Conservation (phyloP, 345 rosid species). For the Lepidium africanum region DNA sequence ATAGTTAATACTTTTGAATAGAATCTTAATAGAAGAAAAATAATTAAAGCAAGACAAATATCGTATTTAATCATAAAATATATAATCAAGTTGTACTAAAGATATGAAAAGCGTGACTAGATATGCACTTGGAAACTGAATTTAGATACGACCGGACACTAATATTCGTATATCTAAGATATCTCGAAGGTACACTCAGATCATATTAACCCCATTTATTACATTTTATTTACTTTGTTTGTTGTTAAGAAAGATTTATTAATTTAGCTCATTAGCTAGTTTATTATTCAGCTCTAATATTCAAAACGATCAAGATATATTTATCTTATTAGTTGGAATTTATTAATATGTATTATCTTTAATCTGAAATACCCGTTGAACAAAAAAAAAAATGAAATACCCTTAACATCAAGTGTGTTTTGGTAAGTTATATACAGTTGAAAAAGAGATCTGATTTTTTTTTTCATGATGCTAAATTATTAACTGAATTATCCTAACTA, state of each 20-base stretch:
- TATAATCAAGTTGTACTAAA: conserved; percentile 8
- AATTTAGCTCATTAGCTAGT: neutral
- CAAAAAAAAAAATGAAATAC: too few species aligned
- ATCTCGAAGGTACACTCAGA: neutral
- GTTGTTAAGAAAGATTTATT: too few species aligned
- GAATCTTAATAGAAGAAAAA: neutral
- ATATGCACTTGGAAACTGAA: conserved; percentile 24
- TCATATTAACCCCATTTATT: neutral
- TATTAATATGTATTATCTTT: too few species aligned
- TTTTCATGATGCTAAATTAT: too few species aligned
- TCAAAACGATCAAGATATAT: neutral
- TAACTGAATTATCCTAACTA: too few species aligned
- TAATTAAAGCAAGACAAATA: neutral
- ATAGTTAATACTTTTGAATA: neutral
- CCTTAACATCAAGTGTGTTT: too few species aligned
- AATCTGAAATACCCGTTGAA: too few species aligned
- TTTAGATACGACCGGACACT: neutral
- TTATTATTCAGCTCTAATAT: neutral
- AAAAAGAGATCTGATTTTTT: neutral
- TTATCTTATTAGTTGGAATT: too few species aligned
- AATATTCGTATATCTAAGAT: conserved; percentile 4
- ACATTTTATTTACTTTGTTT: too few species aligned
- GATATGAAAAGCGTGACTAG: conserved; percentile 14
- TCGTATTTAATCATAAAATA: neutral
- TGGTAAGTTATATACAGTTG: neutral